Evolutionary conservation across 345 rosid species (phyloP), one percentile per base, ranked within the genome.

Genomic region (Passiflora organensis): DNA sequence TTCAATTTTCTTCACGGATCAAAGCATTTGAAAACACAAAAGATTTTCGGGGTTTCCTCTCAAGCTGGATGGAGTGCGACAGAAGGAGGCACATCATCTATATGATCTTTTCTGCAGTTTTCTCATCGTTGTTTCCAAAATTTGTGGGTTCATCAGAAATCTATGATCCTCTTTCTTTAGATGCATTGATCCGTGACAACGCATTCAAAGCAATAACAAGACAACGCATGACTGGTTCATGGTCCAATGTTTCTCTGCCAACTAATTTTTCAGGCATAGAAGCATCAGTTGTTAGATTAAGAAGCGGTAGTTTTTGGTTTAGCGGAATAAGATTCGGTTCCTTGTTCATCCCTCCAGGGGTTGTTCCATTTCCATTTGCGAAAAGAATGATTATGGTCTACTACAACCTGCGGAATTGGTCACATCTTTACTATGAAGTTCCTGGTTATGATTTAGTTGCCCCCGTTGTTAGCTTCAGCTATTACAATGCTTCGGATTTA

Each of bases 391-490:
- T 79, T 32, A 42, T 91, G 14, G 69, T 87, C 6, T 78, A 55
- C 21, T 69, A 80, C 18, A 76, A 72, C 59, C 19, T 83, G 28
- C 80, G 77, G 12, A 66, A 72, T 24, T 42, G 58, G 79, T 87
- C 97, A 16, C 56, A 86, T 10, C 34, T 56, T 53, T 88, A 80
- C 60, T 85, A 76, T 41, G 59, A 65, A 19, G 71, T 91, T 38
- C 67, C 78, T 6, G 75, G 78, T 12, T 69, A 82, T 65, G 53
- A 79, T 0, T 66, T 85, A 14, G 76, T 79, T 47, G 70, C 86
- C 58, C 90, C 93, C 37, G 90, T 91, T 32, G 51, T 79, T 37
- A 96, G 98, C 10, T 75, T 91, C 58, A 42, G 39, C 1, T 76
- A 58, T 22, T 91, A 78, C 38, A 89, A 82, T 67, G 83, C 77